A percentile compares a stretch with the other conserved stretches of the same genome.
phyloP scores from a whole-genome alignment of 192 early-diverging fungal species.

The Backusella circina region DNA sequence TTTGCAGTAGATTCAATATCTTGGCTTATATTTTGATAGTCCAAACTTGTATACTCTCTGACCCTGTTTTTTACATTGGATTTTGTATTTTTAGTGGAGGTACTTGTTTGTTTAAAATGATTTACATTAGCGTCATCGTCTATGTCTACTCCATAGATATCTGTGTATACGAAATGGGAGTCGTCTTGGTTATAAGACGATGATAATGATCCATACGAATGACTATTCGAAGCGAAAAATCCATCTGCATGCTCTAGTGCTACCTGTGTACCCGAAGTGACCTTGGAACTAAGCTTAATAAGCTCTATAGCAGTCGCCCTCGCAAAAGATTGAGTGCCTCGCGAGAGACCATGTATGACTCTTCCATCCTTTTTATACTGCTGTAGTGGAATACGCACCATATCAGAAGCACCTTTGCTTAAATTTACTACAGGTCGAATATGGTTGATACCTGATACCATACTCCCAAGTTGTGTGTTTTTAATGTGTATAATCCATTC shows the following conservation, averaged over 20 bases:
- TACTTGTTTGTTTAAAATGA: neutral
- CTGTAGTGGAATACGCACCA: slow-evolving; percentile 88
- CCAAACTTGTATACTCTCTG: slow-evolving; percentile 59
- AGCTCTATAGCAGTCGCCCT: slow-evolving; percentile 88
- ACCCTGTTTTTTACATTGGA: neutral
- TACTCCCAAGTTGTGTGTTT: slow-evolving; percentile 81
- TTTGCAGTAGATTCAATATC: slow-evolving; percentile 79
- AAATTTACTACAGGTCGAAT: slow-evolving; percentile 90
- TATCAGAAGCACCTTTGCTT: slow-evolving; percentile 85
- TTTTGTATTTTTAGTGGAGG: too few species aligned
- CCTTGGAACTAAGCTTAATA: slow-evolving; percentile 79
- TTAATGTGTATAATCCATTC: slow-evolving; percentile 92
- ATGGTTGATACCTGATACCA: slow-evolving; percentile 87
- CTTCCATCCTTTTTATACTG: slow-evolving; percentile 92
- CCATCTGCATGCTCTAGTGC: slow-evolving; percentile 89
- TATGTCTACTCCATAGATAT: neutral
- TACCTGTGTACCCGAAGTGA: slow-evolving; percentile 87
- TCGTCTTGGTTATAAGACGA: slow-evolving; percentile 8
- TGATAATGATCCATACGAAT: slow-evolving; percentile 22
- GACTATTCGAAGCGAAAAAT: slow-evolving; percentile 41
- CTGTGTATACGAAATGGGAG: neutral
- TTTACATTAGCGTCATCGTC: neutral
- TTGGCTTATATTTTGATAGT: slow-evolving; percentile 72
- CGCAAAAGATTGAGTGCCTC: slow-evolving; percentile 86
- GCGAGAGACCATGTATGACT: slow-evolving; percentile 81